A percentile compares a stretch with the other conserved stretches of the same genome.
phyloP scores from a whole-genome alignment of 352 stramenopile species.

The Plasmopara viticola region DNA sequence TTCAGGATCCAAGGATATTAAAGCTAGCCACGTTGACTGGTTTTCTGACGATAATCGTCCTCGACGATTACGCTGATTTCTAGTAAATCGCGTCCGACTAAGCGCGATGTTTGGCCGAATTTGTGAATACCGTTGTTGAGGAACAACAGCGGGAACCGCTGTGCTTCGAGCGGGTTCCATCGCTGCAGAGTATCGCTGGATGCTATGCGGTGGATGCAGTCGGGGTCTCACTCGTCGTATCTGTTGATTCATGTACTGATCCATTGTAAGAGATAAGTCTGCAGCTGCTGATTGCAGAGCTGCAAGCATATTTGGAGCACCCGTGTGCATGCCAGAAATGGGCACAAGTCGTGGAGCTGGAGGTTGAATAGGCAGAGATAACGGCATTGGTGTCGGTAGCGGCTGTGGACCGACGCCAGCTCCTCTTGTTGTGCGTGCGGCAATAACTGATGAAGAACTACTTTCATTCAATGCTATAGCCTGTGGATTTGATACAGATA shows the following conservation, averaged over 20 bases:
- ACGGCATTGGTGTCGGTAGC: constrained; percentile 19
- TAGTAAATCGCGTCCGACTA: constrained; percentile 69
- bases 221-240: constrained; percentile 71
- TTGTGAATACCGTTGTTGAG: constrained; percentile 68
- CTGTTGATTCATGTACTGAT: constrained; percentile 80
- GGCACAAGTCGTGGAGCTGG: constrained; percentile 32
- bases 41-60: constrained; percentile 70
- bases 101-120: constrained; percentile 83
- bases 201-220: constrained; percentile 38
- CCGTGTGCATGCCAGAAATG: constrained; percentile 26
- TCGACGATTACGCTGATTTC: constrained; percentile 65
- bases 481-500: constrained; percentile 38
- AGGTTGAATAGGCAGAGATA: constrained; percentile 31
- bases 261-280: constrained; percentile 62
- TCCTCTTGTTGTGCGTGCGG: constrained; percentile 8
- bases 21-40: constrained; percentile 79
- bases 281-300: constrained; percentile 53
- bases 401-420: constrained; percentile 5
- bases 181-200: constrained; percentile 28
- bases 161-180: constrained; percentile 25
- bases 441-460: constrained; percentile 25
- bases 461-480: constrained; percentile 29
- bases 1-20: constrained; percentile 77
- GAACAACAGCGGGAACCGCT: constrained; percentile 17
- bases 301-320: constrained; percentile 50